These are phyloP conservation scores for Lactuca saligna DNA, from an alignment of 129 eudicot genomes.

Conservation along the genomic window DNA sequence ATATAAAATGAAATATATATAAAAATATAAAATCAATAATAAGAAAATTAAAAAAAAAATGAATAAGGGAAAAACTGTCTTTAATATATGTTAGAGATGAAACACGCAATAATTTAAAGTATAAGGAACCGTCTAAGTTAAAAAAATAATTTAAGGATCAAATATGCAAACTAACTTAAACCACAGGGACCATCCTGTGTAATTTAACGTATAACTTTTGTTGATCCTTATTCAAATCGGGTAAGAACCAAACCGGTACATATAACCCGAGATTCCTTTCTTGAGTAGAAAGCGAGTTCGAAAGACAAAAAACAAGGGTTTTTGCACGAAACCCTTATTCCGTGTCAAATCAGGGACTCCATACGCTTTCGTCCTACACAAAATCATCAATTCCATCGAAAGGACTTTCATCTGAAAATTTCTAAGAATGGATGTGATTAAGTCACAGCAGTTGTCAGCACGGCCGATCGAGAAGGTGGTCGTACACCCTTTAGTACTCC, in stretches of 20 bases:
- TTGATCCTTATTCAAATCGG: neutral
- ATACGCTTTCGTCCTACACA: neutral
- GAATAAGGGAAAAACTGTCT: no score
- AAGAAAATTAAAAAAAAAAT: no score
- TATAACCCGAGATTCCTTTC: slow-evolving; percentile 37
- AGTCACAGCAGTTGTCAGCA: slow-evolving; percentile 78
- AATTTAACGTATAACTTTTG: no score
- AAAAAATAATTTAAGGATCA: no score
- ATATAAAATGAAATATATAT: no score
- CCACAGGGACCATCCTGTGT: no score
- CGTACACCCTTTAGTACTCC: slow-evolving; percentile 86
- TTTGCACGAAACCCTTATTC: slow-evolving; percentile 37
- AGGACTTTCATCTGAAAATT: neutral
- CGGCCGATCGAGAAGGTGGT: slow-evolving; percentile 87
- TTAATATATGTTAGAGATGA: no score
- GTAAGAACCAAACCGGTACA: neutral
- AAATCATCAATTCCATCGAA: neutral
- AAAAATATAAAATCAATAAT: no score
- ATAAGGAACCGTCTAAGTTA: no score
- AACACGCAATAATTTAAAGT: no score
- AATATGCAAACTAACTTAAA: no score
- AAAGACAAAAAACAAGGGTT: slow-evolving; percentile 9
- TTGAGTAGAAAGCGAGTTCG: slow-evolving; percentile 36
- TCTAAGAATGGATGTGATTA: slow-evolving; percentile 74
- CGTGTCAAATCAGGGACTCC: slow-evolving; percentile 4